A percentile compares a stretch with the other conserved stretches of the same genome.
These are phyloP conservation scores for Allomyces macrogynus DNA, from an alignment of 192 early-diverging fungal genomes.

Conservation along the genomic window DNA sequence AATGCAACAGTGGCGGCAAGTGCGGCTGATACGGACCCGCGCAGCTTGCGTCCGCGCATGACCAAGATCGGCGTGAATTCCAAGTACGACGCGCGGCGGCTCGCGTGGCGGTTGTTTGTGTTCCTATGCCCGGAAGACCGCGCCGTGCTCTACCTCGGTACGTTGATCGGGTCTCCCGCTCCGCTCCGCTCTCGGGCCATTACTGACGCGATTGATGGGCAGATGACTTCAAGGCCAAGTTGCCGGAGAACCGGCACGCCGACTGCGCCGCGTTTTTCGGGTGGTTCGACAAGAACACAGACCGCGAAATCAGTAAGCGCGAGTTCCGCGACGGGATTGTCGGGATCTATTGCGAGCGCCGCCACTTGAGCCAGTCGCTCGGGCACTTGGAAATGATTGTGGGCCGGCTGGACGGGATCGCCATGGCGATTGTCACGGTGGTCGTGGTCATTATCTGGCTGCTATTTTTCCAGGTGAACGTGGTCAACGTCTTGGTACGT, in stretches of 20 bases:
- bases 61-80: no score
- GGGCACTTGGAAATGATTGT: conserved; percentile 67
- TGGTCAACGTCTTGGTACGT: neutral
- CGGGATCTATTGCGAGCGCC: conserved; percentile 65
- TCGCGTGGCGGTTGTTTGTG: no score
- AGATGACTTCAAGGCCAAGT: no score
- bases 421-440: conserved; percentile 34
- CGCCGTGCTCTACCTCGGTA: no score
- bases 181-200: no score
- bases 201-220: no score
- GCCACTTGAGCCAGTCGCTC: conserved; percentile 44
- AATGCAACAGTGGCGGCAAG: no score
- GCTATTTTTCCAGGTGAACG: neutral
- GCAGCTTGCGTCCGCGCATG: no score
- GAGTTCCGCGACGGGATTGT: conserved; percentile 64
- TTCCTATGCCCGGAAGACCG: no score
- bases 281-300: conserved; percentile 71
- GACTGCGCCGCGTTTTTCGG: conserved; percentile 21
- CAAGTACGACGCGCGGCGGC: no score
- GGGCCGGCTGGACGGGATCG: conserved; percentile 47
- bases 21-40: no score
- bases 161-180: no score
- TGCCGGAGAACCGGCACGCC: neutral
- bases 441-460: conserved; percentile 7
- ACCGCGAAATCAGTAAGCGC: conserved; percentile 60